A percentile compares a stretch with the other conserved stretches of the same genome.
phyloP scores from a whole-genome alignment of 2,329 filamentous ascomycete genomes.

The Akanthomyces uredinophilus region DNA sequence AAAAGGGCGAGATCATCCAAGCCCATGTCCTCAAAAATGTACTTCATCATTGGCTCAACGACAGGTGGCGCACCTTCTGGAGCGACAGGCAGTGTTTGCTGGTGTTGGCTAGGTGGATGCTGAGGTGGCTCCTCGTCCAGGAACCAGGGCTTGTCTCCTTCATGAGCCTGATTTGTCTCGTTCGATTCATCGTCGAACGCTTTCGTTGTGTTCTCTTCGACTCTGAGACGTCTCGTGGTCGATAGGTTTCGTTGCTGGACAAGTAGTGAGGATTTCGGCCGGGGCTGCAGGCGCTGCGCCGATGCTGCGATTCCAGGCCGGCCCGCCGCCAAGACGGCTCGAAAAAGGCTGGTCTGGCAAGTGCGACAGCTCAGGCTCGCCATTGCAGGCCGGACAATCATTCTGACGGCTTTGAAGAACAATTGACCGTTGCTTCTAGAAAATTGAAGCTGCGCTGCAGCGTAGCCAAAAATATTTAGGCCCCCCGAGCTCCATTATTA shows the following conservation, averaged over 20 bases:
- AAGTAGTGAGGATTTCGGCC: slow-evolving; percentile 17
- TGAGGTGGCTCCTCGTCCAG: slow-evolving; percentile 64
- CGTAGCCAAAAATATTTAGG: not conserved
- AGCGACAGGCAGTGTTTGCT: slow-evolving; percentile 44
- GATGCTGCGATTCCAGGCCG: slow-evolving; percentile 15
- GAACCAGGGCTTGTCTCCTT: slow-evolving; percentile 68
- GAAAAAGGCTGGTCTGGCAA: slow-evolving; percentile 27
- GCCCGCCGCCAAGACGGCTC: slow-evolving; percentile 22
- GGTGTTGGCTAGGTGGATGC: slow-evolving; percentile 44
- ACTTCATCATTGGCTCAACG: slow-evolving; percentile 66
- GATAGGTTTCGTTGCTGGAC: slow-evolving; percentile 22
- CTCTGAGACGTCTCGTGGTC: slow-evolving; percentile 10
- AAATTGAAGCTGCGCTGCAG: not conserved
- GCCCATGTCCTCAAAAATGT: slow-evolving; percentile 78
- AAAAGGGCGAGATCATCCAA: slow-evolving; percentile 75
- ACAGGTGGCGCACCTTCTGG: slow-evolving; percentile 68
- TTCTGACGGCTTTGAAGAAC: slow-evolving; percentile 15
- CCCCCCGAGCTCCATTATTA: not conserved
- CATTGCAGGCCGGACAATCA: slow-evolving; percentile 28
- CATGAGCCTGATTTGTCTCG: slow-evolving; percentile 15
- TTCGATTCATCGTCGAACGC: slow-evolving; percentile 10
- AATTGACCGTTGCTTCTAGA: not conserved
- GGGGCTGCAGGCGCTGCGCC: slow-evolving; percentile 12
- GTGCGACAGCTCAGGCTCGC: slow-evolving; percentile 27
- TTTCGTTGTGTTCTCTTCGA: slow-evolving; percentile 17